Percentiles rank a stretch among this genome's conserved stretches.
Evolutionary conservation across 371 early-diverging fungal species (phyloP).

Genomic region (Saksenaea oblongispora): DNA sequence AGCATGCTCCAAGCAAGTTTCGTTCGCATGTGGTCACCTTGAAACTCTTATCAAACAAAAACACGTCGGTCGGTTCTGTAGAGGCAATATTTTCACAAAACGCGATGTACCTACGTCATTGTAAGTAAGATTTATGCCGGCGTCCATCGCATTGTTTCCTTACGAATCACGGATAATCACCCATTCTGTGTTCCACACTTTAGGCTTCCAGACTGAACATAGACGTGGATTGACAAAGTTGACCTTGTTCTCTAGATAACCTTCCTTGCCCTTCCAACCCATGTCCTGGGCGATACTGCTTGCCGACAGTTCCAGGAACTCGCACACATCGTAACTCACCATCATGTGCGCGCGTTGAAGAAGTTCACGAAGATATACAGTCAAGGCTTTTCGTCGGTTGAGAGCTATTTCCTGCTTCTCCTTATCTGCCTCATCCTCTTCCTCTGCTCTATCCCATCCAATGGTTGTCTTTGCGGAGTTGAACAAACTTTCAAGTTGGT

Average conservation of each 20-base stretch:
- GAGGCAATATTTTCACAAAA: conserved; percentile 57
- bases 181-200: conserved; percentile 71
- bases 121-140: neutral
- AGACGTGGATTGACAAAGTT: conserved; percentile 38
- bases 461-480: conserved; percentile 41
- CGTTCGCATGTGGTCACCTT: conserved; percentile 32
- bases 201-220: conserved; percentile 38
- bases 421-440: conserved; percentile 13
- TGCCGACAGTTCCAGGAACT: conserved; percentile 79
- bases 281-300: conserved; percentile 75
- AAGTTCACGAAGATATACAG: conserved; percentile 61
- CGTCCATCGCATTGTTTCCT: neutral
- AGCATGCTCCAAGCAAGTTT: conserved; percentile 29
- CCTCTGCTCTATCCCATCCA: conserved; percentile 25
- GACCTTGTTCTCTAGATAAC: conserved; percentile 63
- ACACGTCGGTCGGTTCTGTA: conserved; percentile 65
- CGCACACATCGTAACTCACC: conserved; percentile 74
- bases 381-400: conserved; percentile 60
- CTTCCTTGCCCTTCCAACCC: conserved; percentile 90
- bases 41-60: conserved; percentile 71
- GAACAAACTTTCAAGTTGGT: conserved; percentile 45
- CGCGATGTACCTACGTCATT: conserved; percentile 48
- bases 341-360: conserved; percentile 63
- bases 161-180: conserved; percentile 78
- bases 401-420: conserved; percentile 36